phyloP scores from a whole-genome alignment of 2,329 filamentous ascomycete species.

The Leptographium galeiforme region DNA sequence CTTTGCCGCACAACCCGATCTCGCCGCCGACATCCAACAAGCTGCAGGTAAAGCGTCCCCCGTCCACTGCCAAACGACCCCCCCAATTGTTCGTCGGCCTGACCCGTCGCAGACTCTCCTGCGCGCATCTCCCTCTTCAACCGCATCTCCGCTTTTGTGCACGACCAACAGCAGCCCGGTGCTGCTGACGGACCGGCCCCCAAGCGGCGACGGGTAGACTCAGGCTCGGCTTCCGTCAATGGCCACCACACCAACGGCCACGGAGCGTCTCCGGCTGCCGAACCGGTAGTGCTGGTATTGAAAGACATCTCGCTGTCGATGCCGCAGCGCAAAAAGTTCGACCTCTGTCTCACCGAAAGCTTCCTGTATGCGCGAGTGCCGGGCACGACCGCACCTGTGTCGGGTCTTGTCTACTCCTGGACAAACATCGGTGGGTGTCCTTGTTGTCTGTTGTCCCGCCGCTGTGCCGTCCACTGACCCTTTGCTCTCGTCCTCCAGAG shows the following conservation, averaged over 20 bases:
- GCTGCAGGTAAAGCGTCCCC: slow-evolving; percentile 30
- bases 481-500: slow-evolving; percentile 25
- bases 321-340: slow-evolving; percentile 55
- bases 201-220: slow-evolving; percentile 40
- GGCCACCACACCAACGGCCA: slow-evolving; percentile 8
- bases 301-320: slow-evolving; percentile 56
- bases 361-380: slow-evolving; percentile 44
- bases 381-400: slow-evolving; percentile 35
- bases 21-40: slow-evolving; percentile 37
- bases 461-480: not conserved
- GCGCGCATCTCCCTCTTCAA: slow-evolving; percentile 40
- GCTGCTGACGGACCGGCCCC: slow-evolving; percentile 22
- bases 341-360: slow-evolving; percentile 46
- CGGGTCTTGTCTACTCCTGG: slow-evolving; percentile 45
- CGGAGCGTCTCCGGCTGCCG: slow-evolving; percentile 19
- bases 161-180: slow-evolving; percentile 24
- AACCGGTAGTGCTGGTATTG: slow-evolving; percentile 43
- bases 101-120: slow-evolving; percentile 30
- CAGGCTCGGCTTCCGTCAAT: slow-evolving; percentile 10
- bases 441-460: not conserved
- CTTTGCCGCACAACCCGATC: slow-evolving; percentile 43
- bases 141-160: slow-evolving; percentile 37
- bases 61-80: not conserved
- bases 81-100: not conserved
- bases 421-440: slow-evolving; percentile 41